A percentile compares a stretch with the other conserved stretches of the same genome.
These are phyloP conservation scores for Tylopilus sp. DNA, from an alignment of 768 basidiomycete species.

Conservation along the genomic window DNA sequence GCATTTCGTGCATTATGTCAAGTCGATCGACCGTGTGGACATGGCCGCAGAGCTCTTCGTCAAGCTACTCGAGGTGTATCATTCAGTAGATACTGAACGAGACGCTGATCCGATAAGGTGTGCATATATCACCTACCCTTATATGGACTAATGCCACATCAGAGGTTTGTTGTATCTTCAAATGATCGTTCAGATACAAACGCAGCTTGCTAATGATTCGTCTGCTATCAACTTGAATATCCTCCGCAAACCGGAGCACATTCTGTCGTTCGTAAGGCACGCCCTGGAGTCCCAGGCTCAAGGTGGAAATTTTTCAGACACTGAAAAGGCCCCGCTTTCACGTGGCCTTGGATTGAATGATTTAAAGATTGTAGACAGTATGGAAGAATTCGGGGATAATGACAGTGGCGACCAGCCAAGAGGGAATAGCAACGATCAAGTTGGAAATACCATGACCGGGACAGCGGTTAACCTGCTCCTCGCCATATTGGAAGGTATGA, in stretches of 20 bases:
- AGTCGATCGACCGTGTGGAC: slow-evolving; percentile 61
- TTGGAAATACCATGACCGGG: slow-evolving; percentile 63
- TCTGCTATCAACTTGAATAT: slow-evolving; percentile 58
- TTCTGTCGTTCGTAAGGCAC: slow-evolving; percentile 81
- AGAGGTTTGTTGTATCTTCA: slow-evolving; percentile 76
- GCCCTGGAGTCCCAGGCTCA: slow-evolving; percentile 50
- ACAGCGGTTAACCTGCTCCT: slow-evolving; percentile 81
- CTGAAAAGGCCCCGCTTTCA: slow-evolving; percentile 3
- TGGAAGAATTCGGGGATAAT: slow-evolving; percentile 41
- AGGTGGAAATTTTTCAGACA: not conserved
- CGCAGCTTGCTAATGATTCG: slow-evolving; percentile 53
- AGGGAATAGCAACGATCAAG: slow-evolving; percentile 35
- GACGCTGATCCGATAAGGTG: slow-evolving; percentile 25
- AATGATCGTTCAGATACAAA: slow-evolving; percentile 78
- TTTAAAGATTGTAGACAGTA: slow-evolving; percentile 36
- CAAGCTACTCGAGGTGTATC: slow-evolving; percentile 67
- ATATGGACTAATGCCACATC: slow-evolving; percentile 3
- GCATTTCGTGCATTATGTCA: slow-evolving; percentile 65
- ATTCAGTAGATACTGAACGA: slow-evolving; percentile 21
- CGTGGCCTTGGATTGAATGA: slow-evolving; percentile 32
- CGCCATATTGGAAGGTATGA: slow-evolving; percentile 79
- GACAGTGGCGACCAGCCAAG: slow-evolving; percentile 56
- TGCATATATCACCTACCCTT: not conserved
- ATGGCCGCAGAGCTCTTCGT: slow-evolving; percentile 74
- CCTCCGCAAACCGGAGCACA: slow-evolving; percentile 58